Evolutionary conservation across 2,329 filamentous ascomycete genomes (phyloP), one percentile per base, ranked within the genome.

Genomic region (Ceratocystis cubensis): DNA sequence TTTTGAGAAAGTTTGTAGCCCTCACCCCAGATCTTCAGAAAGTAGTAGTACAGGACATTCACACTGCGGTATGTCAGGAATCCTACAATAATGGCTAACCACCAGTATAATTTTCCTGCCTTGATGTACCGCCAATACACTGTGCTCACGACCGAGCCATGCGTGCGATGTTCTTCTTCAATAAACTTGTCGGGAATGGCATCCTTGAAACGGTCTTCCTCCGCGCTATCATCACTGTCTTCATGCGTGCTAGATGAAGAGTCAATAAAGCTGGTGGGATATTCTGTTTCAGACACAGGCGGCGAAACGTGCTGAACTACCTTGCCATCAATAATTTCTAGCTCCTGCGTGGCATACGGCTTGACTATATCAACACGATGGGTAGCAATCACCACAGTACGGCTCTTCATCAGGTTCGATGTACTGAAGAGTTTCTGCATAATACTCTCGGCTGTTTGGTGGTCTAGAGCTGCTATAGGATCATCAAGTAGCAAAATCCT

Each of bases 121-220:
- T 85, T 88, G 76, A 96, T 85, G 70, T 96, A 96, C 69, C 86
- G 84, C 85, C 88, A 91, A 72, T 96, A 96, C 0, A 96, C 86
- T 5, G 81, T 81, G 10, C 84, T 77, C 71, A 91, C 84, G 1
- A 96, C 88, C 1, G 88, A 85, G 20, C 91, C 91, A 68, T 89
- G 82, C 0, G 83, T 86, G 62, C 89, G 82, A 70, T 86, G 79
- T 73, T 94, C 89, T 41, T 92, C 88, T 71, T 91, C 86, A 59
- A 91, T 86, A 71, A 93, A 92, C 71, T 90, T 90, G 41, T 88
- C 85, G 0, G 87, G 85, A 13, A 85, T 76, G 0, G 83, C 83
- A 33, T 70, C 67, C n/a, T 66, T 62, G 20, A 61, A 64, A 13
- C 61, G 33, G 17, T 65, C 65, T 20, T 28, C 44, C 45, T 65